Conservation (phyloP, 345 rosid genomes). For the Acer saccharum region DNA sequence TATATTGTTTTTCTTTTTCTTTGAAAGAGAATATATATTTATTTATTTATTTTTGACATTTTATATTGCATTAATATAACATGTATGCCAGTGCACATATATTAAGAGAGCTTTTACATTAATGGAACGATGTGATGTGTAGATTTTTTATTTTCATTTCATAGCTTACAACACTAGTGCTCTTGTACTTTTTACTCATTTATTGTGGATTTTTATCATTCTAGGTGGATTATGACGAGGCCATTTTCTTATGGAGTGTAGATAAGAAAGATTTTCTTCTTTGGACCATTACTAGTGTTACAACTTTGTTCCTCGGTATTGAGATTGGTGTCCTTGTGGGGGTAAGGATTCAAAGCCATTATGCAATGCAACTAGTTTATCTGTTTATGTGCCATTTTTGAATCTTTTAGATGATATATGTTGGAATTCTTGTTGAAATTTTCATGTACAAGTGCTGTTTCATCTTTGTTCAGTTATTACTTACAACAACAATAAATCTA, state of each 20-base stretch:
- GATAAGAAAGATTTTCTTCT: conserved; percentile 97
- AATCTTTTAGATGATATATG: neutral
- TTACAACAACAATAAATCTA: neutral
- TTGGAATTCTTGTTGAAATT: neutral
- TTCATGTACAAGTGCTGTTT: neutral
- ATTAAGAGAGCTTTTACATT: neutral
- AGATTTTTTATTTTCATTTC: neutral
- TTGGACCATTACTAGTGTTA: conserved; percentile 77
- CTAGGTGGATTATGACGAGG: conserved; percentile 96
- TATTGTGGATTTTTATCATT: conserved; percentile 27
- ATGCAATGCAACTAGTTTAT: neutral
- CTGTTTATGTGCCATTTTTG: neutral
- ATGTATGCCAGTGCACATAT: neutral
- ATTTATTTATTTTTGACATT: neutral
- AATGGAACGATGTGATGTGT: neutral
- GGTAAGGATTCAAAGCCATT: conserved; percentile 49
- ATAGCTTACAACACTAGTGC: neutral
- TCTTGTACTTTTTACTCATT: neutral
- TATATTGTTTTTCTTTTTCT: too few relatives aligned
- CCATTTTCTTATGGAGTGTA: conserved; percentile 93
- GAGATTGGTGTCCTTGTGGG: conserved; percentile 99
- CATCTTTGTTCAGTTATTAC: neutral
- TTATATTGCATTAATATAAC: neutral
- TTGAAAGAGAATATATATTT: too few relatives aligned
- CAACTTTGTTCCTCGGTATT: conserved; percentile 90